Evolutionary conservation across 192 early-diverging fungal genomes (phyloP).

Genomic region (Coemansia sp.): DNA sequence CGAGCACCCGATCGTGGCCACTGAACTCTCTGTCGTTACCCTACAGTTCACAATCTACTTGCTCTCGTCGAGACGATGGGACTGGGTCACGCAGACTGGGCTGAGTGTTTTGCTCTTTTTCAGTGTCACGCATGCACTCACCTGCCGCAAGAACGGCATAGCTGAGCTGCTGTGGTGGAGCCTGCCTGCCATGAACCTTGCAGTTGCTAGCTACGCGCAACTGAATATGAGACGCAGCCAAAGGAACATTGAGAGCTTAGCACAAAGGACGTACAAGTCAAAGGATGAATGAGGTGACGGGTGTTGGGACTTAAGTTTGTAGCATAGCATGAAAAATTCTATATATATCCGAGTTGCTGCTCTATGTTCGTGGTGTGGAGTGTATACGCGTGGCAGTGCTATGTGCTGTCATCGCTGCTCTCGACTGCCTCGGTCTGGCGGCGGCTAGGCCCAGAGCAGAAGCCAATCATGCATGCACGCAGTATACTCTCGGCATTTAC

Average conservation of each 20-base stretch:
- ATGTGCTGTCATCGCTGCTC: background rate
- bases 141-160: slow-evolving; percentile 22
- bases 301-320: background rate
- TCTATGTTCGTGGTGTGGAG: background rate
- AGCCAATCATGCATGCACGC: slow-evolving; percentile 78
- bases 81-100: slow-evolving; percentile 9
- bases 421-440: background rate
- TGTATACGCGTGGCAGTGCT: background rate
- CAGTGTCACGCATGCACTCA: slow-evolving; percentile 17
- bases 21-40: slow-evolving; percentile 42
- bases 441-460: slow-evolving; percentile 13
- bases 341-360: background rate
- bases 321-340: background rate
- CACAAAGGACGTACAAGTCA: slow-evolving; percentile 14
- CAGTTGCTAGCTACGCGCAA: slow-evolving; percentile 34
- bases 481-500: slow-evolving; percentile 91
- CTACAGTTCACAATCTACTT: slow-evolving; percentile 46
- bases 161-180: slow-evolving; percentile 44
- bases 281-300: slow-evolving; percentile 23
- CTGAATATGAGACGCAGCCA: slow-evolving; percentile 49
- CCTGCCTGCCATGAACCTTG: slow-evolving; percentile 32
- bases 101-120: slow-evolving; percentile 1
- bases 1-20: slow-evolving; percentile 31
- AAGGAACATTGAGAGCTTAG: slow-evolving; percentile 21
- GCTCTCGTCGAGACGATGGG: slow-evolving; percentile 42